A percentile compares a stretch with the other conserved stretches of the same genome.
These are phyloP conservation scores for Leishmania martiniquensis DNA, from an alignment of 208 protist genomes.

Conservation along the genomic window DNA sequence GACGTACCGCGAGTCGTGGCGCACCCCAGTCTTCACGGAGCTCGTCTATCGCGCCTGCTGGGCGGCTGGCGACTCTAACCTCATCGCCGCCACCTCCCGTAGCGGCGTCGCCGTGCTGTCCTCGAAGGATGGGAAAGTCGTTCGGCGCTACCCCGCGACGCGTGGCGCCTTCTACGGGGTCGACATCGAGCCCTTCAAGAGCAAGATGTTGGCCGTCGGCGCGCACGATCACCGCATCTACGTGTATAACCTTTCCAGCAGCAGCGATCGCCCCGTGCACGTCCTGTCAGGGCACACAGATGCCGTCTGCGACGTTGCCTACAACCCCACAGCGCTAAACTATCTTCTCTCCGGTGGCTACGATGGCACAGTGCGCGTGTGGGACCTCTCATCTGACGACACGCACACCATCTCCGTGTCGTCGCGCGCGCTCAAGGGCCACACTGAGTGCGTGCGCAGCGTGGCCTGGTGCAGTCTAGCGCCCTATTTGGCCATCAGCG, in stretches of 20 bases:
- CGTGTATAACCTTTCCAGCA: slow-evolving; percentile 76
- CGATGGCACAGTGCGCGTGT: slow-evolving; percentile 91
- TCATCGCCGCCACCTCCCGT: slow-evolving; percentile 61
- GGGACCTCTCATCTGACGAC: slow-evolving; percentile 76
- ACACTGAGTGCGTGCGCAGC: slow-evolving; percentile 69
- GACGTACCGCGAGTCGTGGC: slow-evolving; percentile 71
- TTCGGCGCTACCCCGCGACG: slow-evolving; percentile 63
- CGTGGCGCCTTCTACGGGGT: slow-evolving; percentile 54
- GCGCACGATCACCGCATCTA: slow-evolving; percentile 84
- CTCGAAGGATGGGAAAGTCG: slow-evolving; percentile 73
- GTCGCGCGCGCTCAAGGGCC: slow-evolving; percentile 75
- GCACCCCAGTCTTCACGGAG: slow-evolving; percentile 49
- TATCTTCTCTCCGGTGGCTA: slow-evolving; percentile 86
- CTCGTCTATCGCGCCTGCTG: slow-evolving; percentile 58
- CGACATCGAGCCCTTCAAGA: slow-evolving; percentile 71
- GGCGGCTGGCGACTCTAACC: slow-evolving; percentile 45
- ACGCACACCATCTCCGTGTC: slow-evolving; percentile 71
- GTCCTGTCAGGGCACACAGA: slow-evolving; percentile 81
- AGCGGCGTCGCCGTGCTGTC: slow-evolving; percentile 63
- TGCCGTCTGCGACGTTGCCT: slow-evolving; percentile 76
- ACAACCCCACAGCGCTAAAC: slow-evolving; percentile 68
- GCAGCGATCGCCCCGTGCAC: slow-evolving; percentile 44
- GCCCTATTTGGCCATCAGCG: slow-evolving; percentile 85
- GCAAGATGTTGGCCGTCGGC: slow-evolving; percentile 76
- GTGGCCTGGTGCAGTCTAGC: slow-evolving; percentile 86